Base-by-base conservation (phyloP, 805 yeast genomes). In the Ogataea methanolica region DNA sequence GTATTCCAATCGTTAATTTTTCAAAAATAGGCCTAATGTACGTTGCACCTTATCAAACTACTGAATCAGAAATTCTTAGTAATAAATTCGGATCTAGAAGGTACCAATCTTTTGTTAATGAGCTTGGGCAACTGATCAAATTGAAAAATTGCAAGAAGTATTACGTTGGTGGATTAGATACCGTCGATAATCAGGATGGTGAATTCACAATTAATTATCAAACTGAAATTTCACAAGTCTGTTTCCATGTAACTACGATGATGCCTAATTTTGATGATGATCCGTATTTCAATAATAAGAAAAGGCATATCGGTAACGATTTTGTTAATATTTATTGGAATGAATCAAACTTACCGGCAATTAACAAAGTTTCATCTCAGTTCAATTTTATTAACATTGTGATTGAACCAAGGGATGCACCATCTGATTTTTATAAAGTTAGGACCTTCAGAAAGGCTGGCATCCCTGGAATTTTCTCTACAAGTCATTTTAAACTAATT, bases 221-320 rank as follows among this genome's bases (percentile, higher is more conserved):
- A 43, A 86, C 85, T 53, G 81, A 83, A 59, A 78, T 79, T 33
- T 72, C 81, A 1, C 96, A 88, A 57, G 66, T 88, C 38, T 76
- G 88, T 9, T 89, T 79, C 63, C 96, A 89, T 61, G 78, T 87
- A 9, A 82, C 90, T 2, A 87, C 96, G 0, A 65, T 89, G 75
- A 89, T 89, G 96, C 89, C 91, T 2, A 70, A 74, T 43, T 50
- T 45, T 21, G 63, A 57, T 3, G 57, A 61, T 15, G 85, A 83
- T 53, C 60, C 63, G 4, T 58, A 60, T 16, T 70, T 65, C 29
- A 74, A 82, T 15, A 60, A 74, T 62, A 89, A 88, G 66, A 89
- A 89, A 65, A 69, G 90, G 46, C 97, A 89, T 61, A 85, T 89
- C 52, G 97, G 97, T 7, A 89, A 89, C 67, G 78, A 88, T 60